A percentile compares a stretch with the other conserved stretches of the same genome.
Conservation (phyloP, 345 rosid genomes). For the Fremontodendron californicum region DNA sequence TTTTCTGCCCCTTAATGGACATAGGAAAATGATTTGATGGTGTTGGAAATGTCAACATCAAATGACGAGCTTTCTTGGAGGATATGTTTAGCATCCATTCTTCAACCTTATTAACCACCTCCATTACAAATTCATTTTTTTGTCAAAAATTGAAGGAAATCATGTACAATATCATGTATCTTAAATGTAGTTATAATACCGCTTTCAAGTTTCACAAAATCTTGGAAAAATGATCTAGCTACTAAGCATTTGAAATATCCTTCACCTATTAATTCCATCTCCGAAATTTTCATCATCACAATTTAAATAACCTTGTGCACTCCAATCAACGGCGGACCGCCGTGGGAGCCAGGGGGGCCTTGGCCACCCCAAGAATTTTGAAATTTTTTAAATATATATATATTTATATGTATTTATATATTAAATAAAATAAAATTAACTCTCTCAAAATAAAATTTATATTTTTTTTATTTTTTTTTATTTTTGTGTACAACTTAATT, state of each 20-base stretch:
- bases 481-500: too few relatives aligned
- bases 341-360: too few relatives aligned
- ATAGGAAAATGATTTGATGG: neutral
- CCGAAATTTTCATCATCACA: neutral
- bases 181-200: neutral
- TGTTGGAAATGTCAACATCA: neutral
- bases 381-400: too few relatives aligned
- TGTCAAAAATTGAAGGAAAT: neutral
- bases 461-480: too few relatives aligned
- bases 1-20: neutral
- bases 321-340: too few relatives aligned
- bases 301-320: neutral
- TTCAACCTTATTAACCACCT: neutral
- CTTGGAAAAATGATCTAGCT: neutral
- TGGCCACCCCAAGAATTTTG: too few relatives aligned
- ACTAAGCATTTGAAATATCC: neutral
- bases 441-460: too few relatives aligned
- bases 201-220: neutral
- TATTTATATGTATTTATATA: too few relatives aligned
- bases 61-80: neutral
- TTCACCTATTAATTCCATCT: neutral
- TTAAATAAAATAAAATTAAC: too few relatives aligned
- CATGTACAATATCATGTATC: slow-evolving; percentile 2
- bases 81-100: neutral
- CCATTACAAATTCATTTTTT: neutral